phyloP scores from a whole-genome alignment of 2,329 filamentous ascomycete species.

The Colletotrichum endophyticum region DNA sequence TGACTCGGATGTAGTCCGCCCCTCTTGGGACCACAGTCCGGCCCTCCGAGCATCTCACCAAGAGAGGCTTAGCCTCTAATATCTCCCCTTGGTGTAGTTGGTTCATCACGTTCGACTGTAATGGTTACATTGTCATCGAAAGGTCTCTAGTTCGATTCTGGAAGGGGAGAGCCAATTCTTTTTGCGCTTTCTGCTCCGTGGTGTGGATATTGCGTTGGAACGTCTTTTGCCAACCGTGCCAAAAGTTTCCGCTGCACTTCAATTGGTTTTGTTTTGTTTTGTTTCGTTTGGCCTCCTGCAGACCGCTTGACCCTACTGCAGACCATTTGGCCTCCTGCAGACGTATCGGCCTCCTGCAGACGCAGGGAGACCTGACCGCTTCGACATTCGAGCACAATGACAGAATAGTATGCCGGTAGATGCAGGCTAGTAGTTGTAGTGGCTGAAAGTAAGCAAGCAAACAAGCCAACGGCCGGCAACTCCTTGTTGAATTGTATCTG shows the following conservation, averaged over 20 bases:
- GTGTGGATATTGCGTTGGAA: background rate
- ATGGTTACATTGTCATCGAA: slow-evolving; percentile 17
- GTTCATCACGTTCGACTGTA: slow-evolving; percentile 23
- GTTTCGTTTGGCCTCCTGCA: background rate
- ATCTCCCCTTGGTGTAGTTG: slow-evolving; percentile 21
- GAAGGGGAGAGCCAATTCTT: slow-evolving; percentile 4
- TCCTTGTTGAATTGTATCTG: background rate
- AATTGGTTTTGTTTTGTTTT: background rate
- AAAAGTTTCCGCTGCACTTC: background rate
- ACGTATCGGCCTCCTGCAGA: background rate
- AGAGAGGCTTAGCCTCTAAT: background rate
- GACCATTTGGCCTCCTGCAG: background rate
- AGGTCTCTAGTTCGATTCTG: slow-evolving; percentile 24
- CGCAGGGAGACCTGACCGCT: slow-evolving; percentile 2
- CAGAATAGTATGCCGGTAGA: background rate
- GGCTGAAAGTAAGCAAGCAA: background rate
- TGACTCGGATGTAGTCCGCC: background rate
- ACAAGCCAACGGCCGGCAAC: background rate
- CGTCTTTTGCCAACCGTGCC: background rate
- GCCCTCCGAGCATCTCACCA: background rate
- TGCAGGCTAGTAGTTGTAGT: background rate
- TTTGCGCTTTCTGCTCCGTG: slow-evolving; percentile 23
- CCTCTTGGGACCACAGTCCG: background rate
- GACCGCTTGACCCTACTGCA: background rate
- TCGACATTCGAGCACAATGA: background rate